Evolutionary conservation across 225 moss, liverwort and hornwort genomes (phyloP).

Genomic region (Anthoceros angustus): DNA sequence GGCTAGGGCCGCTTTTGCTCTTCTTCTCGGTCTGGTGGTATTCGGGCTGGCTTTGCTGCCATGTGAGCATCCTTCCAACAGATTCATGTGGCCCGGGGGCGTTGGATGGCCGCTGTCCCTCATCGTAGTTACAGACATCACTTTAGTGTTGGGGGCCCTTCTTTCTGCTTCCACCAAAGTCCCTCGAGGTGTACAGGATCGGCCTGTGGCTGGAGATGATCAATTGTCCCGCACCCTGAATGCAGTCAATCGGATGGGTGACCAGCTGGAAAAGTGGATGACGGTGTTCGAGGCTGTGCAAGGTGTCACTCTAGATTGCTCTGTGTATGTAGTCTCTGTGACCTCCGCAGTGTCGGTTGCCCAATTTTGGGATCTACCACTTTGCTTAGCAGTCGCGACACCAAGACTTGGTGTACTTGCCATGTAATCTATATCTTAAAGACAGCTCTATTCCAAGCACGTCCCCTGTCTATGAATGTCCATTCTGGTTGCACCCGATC

Average conservation of each 20-base stretch:
- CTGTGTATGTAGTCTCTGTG: not conserved
- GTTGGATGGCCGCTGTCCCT: not conserved
- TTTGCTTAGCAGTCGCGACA: not conserved
- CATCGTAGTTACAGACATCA: not conserved
- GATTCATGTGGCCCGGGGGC: not conserved
- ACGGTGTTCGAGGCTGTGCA: not conserved
- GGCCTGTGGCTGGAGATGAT: not conserved
- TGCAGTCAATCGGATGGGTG: not conserved
- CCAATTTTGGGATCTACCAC: not conserved
- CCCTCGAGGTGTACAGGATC: not conserved
- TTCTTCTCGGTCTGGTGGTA: not conserved
- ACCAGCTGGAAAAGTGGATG: not conserved
- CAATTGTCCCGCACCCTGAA: not conserved
- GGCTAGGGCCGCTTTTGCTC: not conserved
- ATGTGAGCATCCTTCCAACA: not conserved
- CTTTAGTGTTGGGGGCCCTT: not conserved
- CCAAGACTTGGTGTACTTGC: not conserved
- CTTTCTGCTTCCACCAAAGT: not conserved
- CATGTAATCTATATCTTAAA: too few relatives aligned
- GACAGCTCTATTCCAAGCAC: too few relatives aligned
- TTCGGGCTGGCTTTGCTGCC: slow-evolving; percentile 1
- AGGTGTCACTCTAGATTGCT: not conserved
- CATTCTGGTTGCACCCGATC: too few relatives aligned
- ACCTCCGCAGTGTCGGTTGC: not conserved
- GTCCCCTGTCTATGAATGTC: too few relatives aligned